Evolutionary conservation across 352 stramenopile species (phyloP).

Genomic region (Phytophthora sansomeana): DNA sequence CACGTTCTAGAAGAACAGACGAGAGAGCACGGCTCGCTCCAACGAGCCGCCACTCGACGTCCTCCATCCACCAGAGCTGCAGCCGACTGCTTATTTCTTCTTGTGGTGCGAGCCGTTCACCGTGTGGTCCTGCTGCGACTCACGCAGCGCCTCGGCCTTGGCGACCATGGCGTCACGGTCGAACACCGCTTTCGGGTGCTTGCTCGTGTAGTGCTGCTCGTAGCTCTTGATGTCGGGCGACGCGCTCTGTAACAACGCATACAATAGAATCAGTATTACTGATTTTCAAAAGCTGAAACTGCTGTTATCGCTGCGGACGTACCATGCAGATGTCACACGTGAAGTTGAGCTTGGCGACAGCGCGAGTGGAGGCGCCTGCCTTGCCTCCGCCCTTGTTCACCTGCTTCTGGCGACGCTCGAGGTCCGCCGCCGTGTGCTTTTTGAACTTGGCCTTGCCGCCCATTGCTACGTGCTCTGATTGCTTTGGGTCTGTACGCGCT

Average conservation of each 20-base stretch:
- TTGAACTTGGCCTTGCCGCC: conserved; percentile 82
- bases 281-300: background rate
- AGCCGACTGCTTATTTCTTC: conserved; percentile 37
- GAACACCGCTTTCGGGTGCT: conserved; percentile 65
- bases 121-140: conserved; percentile 38
- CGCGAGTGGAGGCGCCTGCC: conserved; percentile 43
- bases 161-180: conserved; percentile 56
- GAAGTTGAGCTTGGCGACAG: conserved; percentile 67
- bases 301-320: conserved; percentile 10
- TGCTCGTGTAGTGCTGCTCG: conserved; percentile 66
- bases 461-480: conserved; percentile 31
- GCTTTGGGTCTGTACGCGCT: conserved; percentile 7
- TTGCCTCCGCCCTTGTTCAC: conserved; percentile 69
- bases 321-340: conserved; percentile 78
- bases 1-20: conserved; percentile 23
- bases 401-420: conserved; percentile 57
- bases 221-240: conserved; percentile 74
- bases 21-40: background rate
- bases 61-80: conserved; percentile 18
- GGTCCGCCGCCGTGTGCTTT: conserved; percentile 79
- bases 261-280: background rate
- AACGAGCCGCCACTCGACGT: background rate
- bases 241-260: conserved; percentile 41
- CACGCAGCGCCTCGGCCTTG: conserved; percentile 61
- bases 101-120: conserved; percentile 65